These are phyloP conservation scores for Russula vinacea DNA, from an alignment of 768 basidiomycete genomes.

Conservation along the genomic window DNA sequence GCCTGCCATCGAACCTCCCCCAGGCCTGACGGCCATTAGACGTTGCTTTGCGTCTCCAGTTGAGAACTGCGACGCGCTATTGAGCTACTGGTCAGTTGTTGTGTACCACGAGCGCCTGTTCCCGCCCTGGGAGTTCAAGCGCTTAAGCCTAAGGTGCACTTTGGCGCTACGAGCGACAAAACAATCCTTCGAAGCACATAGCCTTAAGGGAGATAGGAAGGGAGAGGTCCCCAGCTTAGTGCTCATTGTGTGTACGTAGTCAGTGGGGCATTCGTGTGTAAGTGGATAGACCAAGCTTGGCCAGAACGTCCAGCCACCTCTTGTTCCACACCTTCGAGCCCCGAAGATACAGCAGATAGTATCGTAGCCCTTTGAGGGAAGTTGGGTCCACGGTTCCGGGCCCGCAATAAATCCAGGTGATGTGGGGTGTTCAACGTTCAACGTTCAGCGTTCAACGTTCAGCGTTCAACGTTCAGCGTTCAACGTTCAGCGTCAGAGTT, in stretches of 20 bases:
- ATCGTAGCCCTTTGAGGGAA: not conserved
- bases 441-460: too few species aligned
- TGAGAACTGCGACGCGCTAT: not conserved
- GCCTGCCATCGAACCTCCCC: conserved; percentile 13
- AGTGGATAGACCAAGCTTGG: not conserved
- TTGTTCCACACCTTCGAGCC: not conserved
- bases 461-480: too few species aligned
- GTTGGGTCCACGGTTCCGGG: not conserved
- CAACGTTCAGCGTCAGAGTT: too few species aligned
- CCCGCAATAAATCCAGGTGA: not conserved
- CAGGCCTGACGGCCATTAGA: not conserved
- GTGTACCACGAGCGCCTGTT: not conserved
- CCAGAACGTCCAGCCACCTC: not conserved
- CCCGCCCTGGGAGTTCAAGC: not conserved
- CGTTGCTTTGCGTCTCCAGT: not conserved
- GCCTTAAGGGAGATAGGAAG: not conserved
- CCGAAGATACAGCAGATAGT: not conserved
- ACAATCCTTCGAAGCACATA: not conserved
- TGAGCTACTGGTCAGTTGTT: not conserved
- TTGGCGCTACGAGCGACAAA: not conserved
- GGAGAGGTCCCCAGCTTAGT: not conserved
- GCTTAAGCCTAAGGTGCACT: not conserved
- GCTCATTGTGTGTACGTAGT: not conserved
- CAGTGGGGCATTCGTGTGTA: not conserved
- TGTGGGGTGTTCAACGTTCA: too few species aligned